Evolutionary conservation across 2,329 filamentous ascomycete species (phyloP), one percentile per base, ranked within the genome.

Genomic region (Lasiodiplodia sp.): DNA sequence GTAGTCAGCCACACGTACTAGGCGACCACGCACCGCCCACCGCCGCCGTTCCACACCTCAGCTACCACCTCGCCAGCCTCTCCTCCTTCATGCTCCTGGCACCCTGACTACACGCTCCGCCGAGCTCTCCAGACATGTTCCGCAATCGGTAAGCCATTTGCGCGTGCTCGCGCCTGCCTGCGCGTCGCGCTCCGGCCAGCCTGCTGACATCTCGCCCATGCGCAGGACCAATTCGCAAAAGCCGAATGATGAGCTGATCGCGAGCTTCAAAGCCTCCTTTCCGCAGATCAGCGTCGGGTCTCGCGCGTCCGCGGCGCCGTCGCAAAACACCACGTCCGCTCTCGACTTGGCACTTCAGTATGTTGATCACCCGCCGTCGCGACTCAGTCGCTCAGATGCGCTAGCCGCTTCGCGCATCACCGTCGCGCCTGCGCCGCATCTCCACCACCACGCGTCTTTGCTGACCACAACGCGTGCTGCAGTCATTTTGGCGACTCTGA

Each of bases 191-290:
- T 47, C 56, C 56, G 49, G 49, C 57, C 68, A 63, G 44, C 49
- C 69, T 63, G 58, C 68, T 55, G 66, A 52, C 60, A 47, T 25
- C 44, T 63, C 23, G 12, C 31, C 55, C 68, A 67, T 69, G 62
- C 66, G 57, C 73, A 92, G 91, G 82, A 92, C 88, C 76, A 93
- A 88, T 79, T 89, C 92, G 68, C 92, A 94, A 80, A 97, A 97
- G 84, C 94, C 94, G 68, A 90, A 89, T 79, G 92, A 94, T 77
- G 92, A 94, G 75, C 86, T 97, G 77, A 89, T 96, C 78, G 89
- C 89, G 81, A 90, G 89, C 79, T 97, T 97, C 82, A 92, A 92
- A 79, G 88, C 92, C 75, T 90, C 88, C 73, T 97, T 97, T 76
- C 91, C 93, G 57, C 89, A 94, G 74, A 84, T 96, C 60, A 73